Evolutionary conservation across 2,329 filamentous ascomycete species (phyloP).

Genomic region (Calonectria henricotiae): DNA sequence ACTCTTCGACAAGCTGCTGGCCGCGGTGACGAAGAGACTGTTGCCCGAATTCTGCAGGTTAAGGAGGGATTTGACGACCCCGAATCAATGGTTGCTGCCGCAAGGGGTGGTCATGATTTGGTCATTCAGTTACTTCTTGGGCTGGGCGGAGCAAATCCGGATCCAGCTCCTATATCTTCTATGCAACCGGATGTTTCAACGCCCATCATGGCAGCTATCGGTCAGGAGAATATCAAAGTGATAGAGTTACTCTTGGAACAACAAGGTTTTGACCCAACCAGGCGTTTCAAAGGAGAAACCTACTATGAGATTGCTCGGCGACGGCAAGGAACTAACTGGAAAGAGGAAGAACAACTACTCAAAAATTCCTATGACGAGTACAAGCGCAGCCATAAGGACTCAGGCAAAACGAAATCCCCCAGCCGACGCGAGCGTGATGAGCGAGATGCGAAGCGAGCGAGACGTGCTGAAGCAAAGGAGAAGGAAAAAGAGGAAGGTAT

Average conservation of each 20-base stretch:
- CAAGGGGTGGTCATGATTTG: constrained; percentile 91
- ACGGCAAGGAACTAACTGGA: constrained; percentile 89
- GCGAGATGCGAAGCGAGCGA: constrained; percentile 62
- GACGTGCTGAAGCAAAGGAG: constrained; percentile 64
- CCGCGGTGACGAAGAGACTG: constrained; percentile 75
- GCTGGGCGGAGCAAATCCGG: constrained; percentile 76
- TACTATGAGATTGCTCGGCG: constrained; percentile 92
- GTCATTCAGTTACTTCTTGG: constrained; percentile 86
- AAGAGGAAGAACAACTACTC: constrained; percentile 87
- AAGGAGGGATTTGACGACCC: constrained; percentile 79
- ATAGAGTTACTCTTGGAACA: constrained; percentile 86
- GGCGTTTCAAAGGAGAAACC: constrained; percentile 81
- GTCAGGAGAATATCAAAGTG: constrained; percentile 88
- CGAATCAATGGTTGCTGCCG: constrained; percentile 90
- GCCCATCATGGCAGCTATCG: constrained; percentile 94
- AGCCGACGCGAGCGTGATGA: constrained; percentile 62
- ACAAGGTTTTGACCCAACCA: constrained; percentile 85
- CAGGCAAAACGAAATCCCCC: constrained; percentile 68
- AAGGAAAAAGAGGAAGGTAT: constrained; percentile 66
- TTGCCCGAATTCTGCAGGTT: constrained; percentile 74
- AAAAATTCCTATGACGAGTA: constrained; percentile 82
- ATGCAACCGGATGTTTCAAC: constrained; percentile 83
- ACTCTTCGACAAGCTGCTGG: constrained; percentile 74
- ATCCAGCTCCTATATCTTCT: constrained; percentile 77
- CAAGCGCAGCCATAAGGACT: constrained; percentile 68